phyloP scores from a whole-genome alignment of 495 filamentous ascomycete genomes.

The Penicillium atrosanguineum region DNA sequence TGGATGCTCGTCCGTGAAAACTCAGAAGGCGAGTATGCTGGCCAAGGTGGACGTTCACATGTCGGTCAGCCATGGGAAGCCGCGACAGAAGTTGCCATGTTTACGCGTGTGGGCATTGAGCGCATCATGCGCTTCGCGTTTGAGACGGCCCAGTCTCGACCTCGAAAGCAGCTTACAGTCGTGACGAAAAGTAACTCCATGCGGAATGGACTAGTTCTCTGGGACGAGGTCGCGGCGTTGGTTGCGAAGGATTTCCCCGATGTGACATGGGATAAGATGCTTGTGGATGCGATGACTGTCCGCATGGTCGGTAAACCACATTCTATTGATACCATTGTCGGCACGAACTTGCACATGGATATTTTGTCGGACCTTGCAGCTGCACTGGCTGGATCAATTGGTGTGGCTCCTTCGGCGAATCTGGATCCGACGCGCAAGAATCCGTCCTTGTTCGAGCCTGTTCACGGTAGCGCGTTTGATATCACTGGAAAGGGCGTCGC shows the following conservation, averaged over 20 bases:
- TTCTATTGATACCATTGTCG: conserved; percentile 50
- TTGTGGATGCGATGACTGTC: conserved; percentile 53
- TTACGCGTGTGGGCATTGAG: conserved; percentile 46
- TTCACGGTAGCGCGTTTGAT: conserved; percentile 61
- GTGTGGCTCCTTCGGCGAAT: conserved; percentile 53
- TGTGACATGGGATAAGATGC: conserved; percentile 48
- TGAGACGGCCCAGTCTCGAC: conserved; percentile 37
- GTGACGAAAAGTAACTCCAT: conserved; percentile 54
- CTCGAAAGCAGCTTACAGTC: conserved; percentile 43
- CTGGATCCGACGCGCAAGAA: conserved; percentile 55
- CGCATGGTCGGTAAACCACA: conserved; percentile 48
- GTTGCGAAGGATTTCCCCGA: conserved; percentile 46
- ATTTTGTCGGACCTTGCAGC: conserved; percentile 53
- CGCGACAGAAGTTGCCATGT: conserved; percentile 48
- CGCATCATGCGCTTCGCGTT: conserved; percentile 52
- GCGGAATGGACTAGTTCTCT: conserved; percentile 50
- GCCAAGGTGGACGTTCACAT: conserved; percentile 47
- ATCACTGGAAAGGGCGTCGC: conserved; percentile 64
- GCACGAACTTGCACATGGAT: conserved; percentile 51
- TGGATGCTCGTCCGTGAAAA: conserved; percentile 54
- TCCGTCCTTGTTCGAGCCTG: conserved; percentile 60
- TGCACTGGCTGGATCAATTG: conserved; percentile 46
- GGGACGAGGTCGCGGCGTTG: conserved; percentile 43
- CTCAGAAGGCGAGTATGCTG: conserved; percentile 50
- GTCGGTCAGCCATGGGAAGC: conserved; percentile 41